phyloP scores from a whole-genome alignment of 2,329 filamentous ascomycete genomes.

The Aspergillus versicolor region DNA sequence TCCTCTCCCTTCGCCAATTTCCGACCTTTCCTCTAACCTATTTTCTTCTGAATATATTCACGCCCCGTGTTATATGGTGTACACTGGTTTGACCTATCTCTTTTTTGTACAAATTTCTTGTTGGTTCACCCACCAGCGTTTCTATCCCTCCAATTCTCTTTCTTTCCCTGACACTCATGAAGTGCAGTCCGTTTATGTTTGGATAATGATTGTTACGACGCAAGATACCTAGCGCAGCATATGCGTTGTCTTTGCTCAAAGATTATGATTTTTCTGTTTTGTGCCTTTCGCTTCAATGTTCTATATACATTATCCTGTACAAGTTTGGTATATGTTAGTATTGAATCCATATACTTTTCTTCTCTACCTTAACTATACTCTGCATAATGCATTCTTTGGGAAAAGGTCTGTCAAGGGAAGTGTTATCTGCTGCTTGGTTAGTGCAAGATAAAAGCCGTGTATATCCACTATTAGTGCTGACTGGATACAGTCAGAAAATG shows the following conservation, averaged over 20 bases:
- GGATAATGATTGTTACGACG: conserved; percentile 23
- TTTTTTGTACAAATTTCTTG: conserved; percentile 15
- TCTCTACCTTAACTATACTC: background rate
- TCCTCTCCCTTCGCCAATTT: conserved; percentile 2
- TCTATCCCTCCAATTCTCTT: background rate
- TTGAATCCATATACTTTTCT: background rate
- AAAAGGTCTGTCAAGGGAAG: background rate
- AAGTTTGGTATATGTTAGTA: background rate
- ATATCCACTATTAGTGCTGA: too few species aligned
- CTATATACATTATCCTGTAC: conserved; percentile 15
- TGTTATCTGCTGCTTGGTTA: background rate
- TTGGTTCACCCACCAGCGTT: conserved; percentile 5
- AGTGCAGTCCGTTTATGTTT: conserved; percentile 11
- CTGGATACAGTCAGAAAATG: too few species aligned
- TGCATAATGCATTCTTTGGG: background rate
- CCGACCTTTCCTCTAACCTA: conserved; percentile 1
- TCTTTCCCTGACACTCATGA: background rate
- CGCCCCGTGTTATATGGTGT: conserved; percentile 8
- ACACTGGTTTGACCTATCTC: conserved; percentile 12
- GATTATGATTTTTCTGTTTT: conserved; percentile 9
- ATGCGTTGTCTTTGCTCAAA: conserved; percentile 8
- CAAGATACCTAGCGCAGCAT: conserved; percentile 13
- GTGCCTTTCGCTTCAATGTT: conserved; percentile 8
- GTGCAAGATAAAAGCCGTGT: background rate
- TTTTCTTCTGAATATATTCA: conserved; percentile 14